Percentiles rank a stretch among this genome's conserved stretches.
Evolutionary conservation across 2,329 filamentous ascomycete species (phyloP).

Genomic region (Cladophialophora psammophila): DNA sequence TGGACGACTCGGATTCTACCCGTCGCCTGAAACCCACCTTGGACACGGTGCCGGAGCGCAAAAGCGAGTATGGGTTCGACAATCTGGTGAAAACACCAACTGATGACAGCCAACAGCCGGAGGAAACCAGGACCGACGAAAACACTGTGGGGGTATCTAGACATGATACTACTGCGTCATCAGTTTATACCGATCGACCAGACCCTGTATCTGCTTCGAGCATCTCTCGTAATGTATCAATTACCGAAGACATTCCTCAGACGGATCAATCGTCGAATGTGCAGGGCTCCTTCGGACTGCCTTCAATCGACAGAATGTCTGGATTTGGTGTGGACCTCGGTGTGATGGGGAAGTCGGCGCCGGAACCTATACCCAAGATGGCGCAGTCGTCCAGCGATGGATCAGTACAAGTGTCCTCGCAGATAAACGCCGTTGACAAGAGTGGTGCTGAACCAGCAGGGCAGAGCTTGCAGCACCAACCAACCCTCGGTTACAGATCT

Average conservation of each 20-base stretch:
- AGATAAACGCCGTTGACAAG: not conserved
- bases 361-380: not conserved
- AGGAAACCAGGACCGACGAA: constrained; percentile 31
- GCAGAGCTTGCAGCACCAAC: constrained; percentile 57
- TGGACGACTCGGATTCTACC: constrained; percentile 47
- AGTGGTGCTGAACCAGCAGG: not conserved
- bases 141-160: constrained; percentile 19
- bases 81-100: constrained; percentile 43
- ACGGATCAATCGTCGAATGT: not conserved
- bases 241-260: constrained; percentile 20
- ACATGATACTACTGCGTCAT: constrained; percentile 39
- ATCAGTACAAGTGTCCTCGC: not conserved
- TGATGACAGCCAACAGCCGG: constrained; percentile 18
- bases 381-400: constrained; percentile 6
- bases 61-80: constrained; percentile 66
- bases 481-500: constrained; percentile 63
- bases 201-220: constrained; percentile 38
- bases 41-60: constrained; percentile 64
- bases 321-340: constrained; percentile 37
- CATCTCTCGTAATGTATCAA: constrained; percentile 29
- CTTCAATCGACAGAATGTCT: constrained; percentile 34
- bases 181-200: constrained; percentile 39
- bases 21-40: constrained; percentile 54
- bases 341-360: not conserved
- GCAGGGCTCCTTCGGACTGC: constrained; percentile 26